phyloP scores from a whole-genome alignment of 2,329 filamentous ascomycete genomes.

The Apiospora marii region DNA sequence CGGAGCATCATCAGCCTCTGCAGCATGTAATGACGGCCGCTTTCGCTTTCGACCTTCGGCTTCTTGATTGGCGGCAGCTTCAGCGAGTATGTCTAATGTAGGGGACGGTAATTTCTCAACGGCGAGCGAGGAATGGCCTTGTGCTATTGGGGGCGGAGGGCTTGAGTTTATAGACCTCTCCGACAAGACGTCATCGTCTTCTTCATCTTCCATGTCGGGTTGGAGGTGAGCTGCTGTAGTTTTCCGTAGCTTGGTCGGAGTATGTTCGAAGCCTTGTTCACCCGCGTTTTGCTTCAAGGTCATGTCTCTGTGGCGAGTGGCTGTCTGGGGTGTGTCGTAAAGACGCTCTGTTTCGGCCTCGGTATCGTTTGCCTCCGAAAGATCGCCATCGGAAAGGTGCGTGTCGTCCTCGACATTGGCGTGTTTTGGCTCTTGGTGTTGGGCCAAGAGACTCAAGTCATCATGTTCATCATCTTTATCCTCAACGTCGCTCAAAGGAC shows the following conservation, averaged over 20 bases:
- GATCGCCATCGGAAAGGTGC: conserved; percentile 56
- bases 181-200: conserved; percentile 48
- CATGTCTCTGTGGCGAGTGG: conserved; percentile 66
- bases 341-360: conserved; percentile 96
- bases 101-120: conserved; percentile 39
- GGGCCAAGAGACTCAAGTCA: conserved; percentile 48
- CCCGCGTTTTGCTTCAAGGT: conserved; percentile 64
- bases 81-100: conserved; percentile 41
- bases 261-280: conserved; percentile 66
- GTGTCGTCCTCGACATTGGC: conserved; percentile 57
- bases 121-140: not conserved
- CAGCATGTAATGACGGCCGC: conserved; percentile 39
- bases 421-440: conserved; percentile 11
- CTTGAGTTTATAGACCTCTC: conserved; percentile 45
- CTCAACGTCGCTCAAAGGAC: conserved; percentile 91
- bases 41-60: conserved; percentile 45
- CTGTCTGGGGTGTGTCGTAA: conserved; percentile 81
- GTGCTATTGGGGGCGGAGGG: conserved; percentile 37
- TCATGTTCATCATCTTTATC: conserved; percentile 78
- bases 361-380: conserved; percentile 71
- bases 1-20: conserved; percentile 34
- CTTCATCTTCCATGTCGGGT: conserved; percentile 42
- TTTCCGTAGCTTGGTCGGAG: conserved; percentile 73
- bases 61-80: conserved; percentile 40
- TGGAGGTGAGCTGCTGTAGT: conserved; percentile 47